Conservation (phyloP, 139 green algal species). For the Asterochloris sp. region DNA sequence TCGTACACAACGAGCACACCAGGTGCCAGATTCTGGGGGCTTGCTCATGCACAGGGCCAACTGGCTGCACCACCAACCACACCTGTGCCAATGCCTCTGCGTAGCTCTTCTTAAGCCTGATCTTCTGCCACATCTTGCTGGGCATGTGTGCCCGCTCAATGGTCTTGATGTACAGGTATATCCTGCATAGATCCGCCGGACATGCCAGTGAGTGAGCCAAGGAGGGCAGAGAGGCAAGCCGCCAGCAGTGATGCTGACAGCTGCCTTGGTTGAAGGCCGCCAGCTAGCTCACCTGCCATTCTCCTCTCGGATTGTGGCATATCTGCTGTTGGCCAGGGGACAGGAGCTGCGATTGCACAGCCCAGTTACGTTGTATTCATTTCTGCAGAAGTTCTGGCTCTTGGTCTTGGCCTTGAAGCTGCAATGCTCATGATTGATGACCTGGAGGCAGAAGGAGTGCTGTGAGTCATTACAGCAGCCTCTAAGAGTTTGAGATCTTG, state of each 20-base stretch:
- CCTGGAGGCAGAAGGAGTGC: constrained; percentile 46
- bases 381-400: constrained; percentile 95
- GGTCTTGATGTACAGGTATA: constrained; percentile 97
- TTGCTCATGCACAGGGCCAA: constrained; percentile 12
- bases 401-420: constrained; percentile 90
- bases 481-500: background rate
- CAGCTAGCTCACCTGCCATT: constrained; percentile 46
- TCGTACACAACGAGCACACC: no score
- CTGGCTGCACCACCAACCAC: no score
- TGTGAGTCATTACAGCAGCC: background rate
- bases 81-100: constrained; percentile 27
- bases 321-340: constrained; percentile 94
- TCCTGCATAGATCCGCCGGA: background rate
- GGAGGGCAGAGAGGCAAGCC: no score
- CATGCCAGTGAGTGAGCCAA: no score
- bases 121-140: constrained; percentile 93
- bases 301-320: constrained; percentile 87
- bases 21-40: constrained; percentile 19
- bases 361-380: constrained; percentile 98
- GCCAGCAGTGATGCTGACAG: no score
- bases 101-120: constrained; percentile 88
- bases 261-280: no score
- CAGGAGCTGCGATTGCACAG: constrained; percentile 92
- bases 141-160: constrained; percentile 95
- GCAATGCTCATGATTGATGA: constrained; percentile 96